phyloP scores from a whole-genome alignment of 208 protist species.

The Crithidia expoeki region DNA sequence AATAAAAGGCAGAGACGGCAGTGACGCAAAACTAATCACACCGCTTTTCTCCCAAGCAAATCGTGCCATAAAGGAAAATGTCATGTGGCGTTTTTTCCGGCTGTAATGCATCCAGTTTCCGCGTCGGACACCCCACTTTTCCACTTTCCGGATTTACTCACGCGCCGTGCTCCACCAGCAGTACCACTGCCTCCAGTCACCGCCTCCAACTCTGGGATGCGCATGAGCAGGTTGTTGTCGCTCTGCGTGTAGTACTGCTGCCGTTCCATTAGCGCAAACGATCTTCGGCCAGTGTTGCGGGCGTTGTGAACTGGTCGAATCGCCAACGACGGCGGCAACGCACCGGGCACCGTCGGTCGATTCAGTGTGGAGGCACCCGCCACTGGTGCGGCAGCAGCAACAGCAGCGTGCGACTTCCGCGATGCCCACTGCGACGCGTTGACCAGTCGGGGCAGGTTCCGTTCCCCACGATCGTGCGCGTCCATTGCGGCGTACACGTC shows the following conservation, averaged over 20 bases:
- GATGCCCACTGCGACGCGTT: neutral
- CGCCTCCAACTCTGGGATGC: slow-evolving; percentile 9
- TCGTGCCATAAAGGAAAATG: neutral
- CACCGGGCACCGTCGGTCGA: slow-evolving; percentile 41
- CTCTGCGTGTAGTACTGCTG: slow-evolving; percentile 91
- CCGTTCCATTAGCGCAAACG: slow-evolving; percentile 70
- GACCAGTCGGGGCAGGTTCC: neutral
- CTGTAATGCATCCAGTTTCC: slow-evolving; percentile 5
- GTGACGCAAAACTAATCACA: neutral
- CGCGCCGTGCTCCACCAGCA: neutral
- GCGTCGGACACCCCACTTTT: neutral
- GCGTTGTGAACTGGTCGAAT: slow-evolving; percentile 48
- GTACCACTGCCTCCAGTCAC: too few relatives aligned
- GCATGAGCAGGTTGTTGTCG: slow-evolving; percentile 72
- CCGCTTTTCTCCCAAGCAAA: neutral
- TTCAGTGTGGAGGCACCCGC: slow-evolving; percentile 24
- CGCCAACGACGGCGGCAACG: slow-evolving; percentile 56
- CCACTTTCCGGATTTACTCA: neutral
- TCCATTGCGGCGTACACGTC: slow-evolving; percentile 32
- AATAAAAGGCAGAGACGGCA: neutral
- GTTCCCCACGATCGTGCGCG: slow-evolving; percentile 20
- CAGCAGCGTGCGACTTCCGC: neutral
- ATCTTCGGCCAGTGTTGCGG: slow-evolving; percentile 55
- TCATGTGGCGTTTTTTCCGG: neutral
- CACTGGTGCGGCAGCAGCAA: neutral